Percentiles rank a stretch among this genome's conserved stretches.
phyloP scores from a whole-genome alignment of 2,329 filamentous ascomycete genomes.

The Daldinia eschscholtzii region DNA sequence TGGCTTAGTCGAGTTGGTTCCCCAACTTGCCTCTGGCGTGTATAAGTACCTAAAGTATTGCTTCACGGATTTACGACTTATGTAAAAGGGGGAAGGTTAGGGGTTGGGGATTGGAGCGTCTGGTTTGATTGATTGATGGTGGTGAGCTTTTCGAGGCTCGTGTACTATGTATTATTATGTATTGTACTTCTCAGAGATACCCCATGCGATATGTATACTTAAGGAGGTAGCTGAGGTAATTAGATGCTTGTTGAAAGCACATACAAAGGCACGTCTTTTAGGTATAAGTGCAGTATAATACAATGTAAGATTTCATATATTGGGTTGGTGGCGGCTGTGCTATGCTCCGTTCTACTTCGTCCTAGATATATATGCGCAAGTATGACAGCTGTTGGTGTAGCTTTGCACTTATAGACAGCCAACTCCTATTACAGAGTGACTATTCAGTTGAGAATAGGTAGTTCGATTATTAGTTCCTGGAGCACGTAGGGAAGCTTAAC shows the following conservation, averaged over 20 bases:
- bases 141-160: constrained; percentile 4
- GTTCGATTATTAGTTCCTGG: no score
- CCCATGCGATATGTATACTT: background rate
- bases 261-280: background rate
- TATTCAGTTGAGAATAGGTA: no score
- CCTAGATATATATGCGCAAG: no score
- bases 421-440: no score
- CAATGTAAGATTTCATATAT: no score
- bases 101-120: background rate
- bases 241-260: background rate
- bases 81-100: background rate
- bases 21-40: background rate
- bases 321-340: no score
- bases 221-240: background rate
- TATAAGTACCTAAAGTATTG: background rate
- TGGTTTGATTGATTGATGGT: background rate
- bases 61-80: no score
- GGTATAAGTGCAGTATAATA: background rate
- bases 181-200: constrained; percentile 1
- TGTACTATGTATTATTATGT: constrained; percentile 5
- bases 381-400: no score
- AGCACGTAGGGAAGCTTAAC: no score
- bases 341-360: no score
- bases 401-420: no score
- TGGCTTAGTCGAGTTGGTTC: background rate